Base-by-base conservation (phyloP, 331 rosid genomes). In the Cydonia oblonga region DNA sequence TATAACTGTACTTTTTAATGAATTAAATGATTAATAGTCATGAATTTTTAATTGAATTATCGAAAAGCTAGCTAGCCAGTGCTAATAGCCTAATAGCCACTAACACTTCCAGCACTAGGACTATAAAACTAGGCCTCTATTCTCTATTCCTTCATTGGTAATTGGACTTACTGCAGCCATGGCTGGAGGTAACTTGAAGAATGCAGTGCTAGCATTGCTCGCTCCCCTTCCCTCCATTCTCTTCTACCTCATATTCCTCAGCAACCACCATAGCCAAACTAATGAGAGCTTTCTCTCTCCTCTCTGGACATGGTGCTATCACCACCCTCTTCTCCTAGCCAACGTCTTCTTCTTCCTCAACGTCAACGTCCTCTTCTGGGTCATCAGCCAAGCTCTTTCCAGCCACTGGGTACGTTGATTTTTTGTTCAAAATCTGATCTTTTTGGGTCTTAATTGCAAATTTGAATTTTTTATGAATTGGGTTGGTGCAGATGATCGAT, bases 311-410 rank as follows among this genome's bases (percentile, higher is more conserved):
- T 89, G 98, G 97, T 91, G 97, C 81, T 77, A 80, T 77, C 75
- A 84, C 68, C 97, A 91, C 80, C 98, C 98, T 79, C 91, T 93
- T 38, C 79, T 89, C 6, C 54, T 93, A 18, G 88, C 84, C 85
- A 93, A 89, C 46, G 84, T 32, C 8, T 83, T 93, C 62, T 93
- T 93, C 89, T 93, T 91, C 88, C n/a, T 93, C 87, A 93, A 91
- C 49, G 89, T 93, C 77, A 91, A 86, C 70, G 68, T 89, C 66
- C 82, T 93, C 86, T 91, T 93, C 87, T 93, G 98, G 96, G 20
- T 88, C 85, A 82, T 93, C 63, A 87, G 96, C 81, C 92, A 71
- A 65, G 57, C 88, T 77, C 92, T 85, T 25, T 62, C 80, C 4
- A 91, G 88, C 80, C 97, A 93, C 72, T 93, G 98, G 98, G 98